Conservation (phyloP, 768 basidiomycete species). For the Dioszegia aurantiaca region DNA sequence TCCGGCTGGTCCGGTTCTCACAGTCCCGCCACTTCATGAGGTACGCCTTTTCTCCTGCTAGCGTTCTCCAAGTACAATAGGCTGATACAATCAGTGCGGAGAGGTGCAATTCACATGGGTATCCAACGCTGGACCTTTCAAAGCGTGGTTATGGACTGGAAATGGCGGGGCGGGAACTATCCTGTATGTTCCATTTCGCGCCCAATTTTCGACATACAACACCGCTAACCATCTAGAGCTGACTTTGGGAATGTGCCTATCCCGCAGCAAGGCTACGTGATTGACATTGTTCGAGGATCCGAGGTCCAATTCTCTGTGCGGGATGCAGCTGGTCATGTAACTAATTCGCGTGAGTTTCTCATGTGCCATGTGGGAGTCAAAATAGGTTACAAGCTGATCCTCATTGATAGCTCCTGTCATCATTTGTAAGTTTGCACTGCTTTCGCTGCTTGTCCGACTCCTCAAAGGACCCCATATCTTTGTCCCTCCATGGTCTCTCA, state of each 20-base stretch:
- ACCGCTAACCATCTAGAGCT: not conserved
- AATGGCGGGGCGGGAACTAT: conserved; percentile 6
- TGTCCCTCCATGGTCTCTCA: too few species aligned
- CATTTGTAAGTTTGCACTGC: not conserved
- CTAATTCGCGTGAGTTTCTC: not conserved
- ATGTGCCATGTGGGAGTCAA: not conserved
- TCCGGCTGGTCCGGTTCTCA: not conserved
- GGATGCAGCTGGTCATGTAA: conserved; percentile 8
- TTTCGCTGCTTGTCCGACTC: not conserved
- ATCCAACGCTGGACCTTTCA: not conserved
- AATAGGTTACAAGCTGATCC: not conserved
- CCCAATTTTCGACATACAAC: not conserved
- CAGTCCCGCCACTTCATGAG: conserved; percentile 1
- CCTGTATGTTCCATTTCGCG: not conserved
- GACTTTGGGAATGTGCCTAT: conserved; percentile 1
- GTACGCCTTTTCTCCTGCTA: not conserved
- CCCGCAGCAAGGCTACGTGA: not conserved
- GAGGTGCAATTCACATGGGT: not conserved
- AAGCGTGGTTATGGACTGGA: conserved; percentile 10
- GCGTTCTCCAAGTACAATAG: too few species aligned
- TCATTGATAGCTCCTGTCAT: not conserved
- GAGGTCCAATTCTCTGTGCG: conserved; percentile 1
- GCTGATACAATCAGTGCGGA: conserved; percentile 4
- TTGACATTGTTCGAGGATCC: conserved; percentile 1
- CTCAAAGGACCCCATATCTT: conserved; percentile 12